Evolutionary conservation across 306 rosid genomes (phyloP), one percentile per base, ranked within the genome.

Genomic region (Citrullus colocynthis): DNA sequence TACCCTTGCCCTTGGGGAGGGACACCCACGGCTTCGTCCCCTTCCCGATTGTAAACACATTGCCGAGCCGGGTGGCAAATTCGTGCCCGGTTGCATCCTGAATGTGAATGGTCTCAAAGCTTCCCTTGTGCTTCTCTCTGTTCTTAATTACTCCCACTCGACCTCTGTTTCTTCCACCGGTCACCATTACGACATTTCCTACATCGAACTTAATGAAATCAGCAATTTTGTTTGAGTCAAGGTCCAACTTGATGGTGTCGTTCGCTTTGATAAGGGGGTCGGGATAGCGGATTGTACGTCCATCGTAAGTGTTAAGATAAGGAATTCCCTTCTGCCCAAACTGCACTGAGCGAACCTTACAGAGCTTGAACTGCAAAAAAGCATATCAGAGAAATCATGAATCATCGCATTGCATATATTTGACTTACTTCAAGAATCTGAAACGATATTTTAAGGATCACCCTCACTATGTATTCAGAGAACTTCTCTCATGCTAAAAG

Each of bases 1-100:
- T 89, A 84, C 98, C 98, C 87, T 89, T 93, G 34, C 96, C 98
- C 93, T 93, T 93, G 9, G 98, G 98, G 41, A 93, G 91, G 20
- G 96, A 84, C 2, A 93, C 76, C 96, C 94, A 93, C 3, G 96
- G 98, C 52, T 89, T 93, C 0, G 93, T 79, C 0, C 96, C 98
- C 87, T 93, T 90, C 52, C 98, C 98, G 9, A 90, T 83, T 9
- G 87, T 93, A 81, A 83, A 93, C 82, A 93, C 98, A 59, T 90
- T 93, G 17, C 86, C 89, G 70, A 93, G 24, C 21, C 98, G 87
- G 21, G 98, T 93, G 1, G 98, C 96, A 21, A 89, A 93, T 79
- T 93, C 94, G 20, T 93, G 96, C 5, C 98, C 98, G 3, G 83
- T 71, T 24, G 96, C 83, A 85, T 93, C 98, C 87, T 93, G 96